Evolutionary conservation across 2,329 filamentous ascomycete genomes (phyloP), one percentile per base, ranked within the genome.

Genomic region (Apiospora saccharicola): DNA sequence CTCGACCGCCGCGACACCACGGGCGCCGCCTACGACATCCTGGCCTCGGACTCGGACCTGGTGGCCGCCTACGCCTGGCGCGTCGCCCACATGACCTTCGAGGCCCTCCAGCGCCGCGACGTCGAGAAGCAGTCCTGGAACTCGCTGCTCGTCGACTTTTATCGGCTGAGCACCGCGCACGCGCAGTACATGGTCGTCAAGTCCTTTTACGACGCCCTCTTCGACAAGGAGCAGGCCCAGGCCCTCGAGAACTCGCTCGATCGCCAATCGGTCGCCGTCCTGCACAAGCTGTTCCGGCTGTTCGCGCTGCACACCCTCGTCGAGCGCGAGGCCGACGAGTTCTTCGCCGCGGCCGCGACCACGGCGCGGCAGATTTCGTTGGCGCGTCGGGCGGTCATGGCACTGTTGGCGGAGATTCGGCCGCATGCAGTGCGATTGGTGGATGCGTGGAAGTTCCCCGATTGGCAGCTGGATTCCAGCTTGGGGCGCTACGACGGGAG

Each of bases 281-380:
- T 94, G 76, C 89, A 90, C 82, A 90, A 90, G 91, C 85, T 96
- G 89, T 93, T 94, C 90, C 88, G 94, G 92, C 91, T 96, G 89
- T 92, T 94, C 89, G 81, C 89, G 83, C 85, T 92, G 85, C 86
- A 86, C 78, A 77, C 85, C 72, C 74, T 64, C 8, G 57, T 95
- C 13, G 91, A 94, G 81, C 86, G 87, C 70, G 91, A 94, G 77
- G 90, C 90, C 0, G 87, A 88, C 30, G 92, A 94, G 76, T 94
- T 94, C 86, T 94, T 93, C 84, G 88, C 90, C 12, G 91, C 88
- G 0, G 86, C 88, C 30, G 93, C 92, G 2, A 89, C 91, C 37
- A 93, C 91, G 0, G 90, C 93, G 37, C 88, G 91, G 47, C 93
- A 94, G 83, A 94, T 95, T 78, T 87, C 90, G 73, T 87, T 94